Evolutionary conservation across 331 rosid species (phyloP).

Genomic region (Spiraea crenata): DNA sequence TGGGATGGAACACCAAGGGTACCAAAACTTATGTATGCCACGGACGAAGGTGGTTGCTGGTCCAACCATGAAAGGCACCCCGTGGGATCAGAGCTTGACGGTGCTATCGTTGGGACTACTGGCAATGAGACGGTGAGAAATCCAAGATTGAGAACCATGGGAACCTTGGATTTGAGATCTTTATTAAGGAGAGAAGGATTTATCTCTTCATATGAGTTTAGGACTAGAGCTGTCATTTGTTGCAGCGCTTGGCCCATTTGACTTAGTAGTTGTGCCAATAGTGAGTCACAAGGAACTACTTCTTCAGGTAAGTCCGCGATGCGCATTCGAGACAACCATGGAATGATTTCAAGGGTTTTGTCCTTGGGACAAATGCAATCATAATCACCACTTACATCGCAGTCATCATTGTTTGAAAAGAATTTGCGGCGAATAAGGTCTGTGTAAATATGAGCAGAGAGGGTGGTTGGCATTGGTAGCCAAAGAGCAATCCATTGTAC

Average conservation of each 20-base stretch:
- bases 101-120: conserved; percentile 13
- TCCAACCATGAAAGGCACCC: conserved; percentile 53
- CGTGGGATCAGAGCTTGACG: conserved; percentile 24
- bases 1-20: conserved; percentile 33
- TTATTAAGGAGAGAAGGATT: conserved; percentile 24
- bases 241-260: conserved; percentile 25
- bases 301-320: conserved; percentile 34
- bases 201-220: conserved; percentile 35
- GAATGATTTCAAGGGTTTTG: conserved; percentile 35
- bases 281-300: conserved; percentile 17
- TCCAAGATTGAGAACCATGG: conserved; percentile 31
- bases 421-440: conserved; percentile 16
- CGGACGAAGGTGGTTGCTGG: conserved; percentile 22
- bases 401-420: background rate
- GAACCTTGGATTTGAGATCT: conserved; percentile 36
- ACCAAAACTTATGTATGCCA: conserved; percentile 47
- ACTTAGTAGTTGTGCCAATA: conserved; percentile 27
- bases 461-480: conserved; percentile 30
- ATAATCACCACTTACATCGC: background rate
- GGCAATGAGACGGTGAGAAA: conserved; percentile 32
- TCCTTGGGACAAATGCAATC: background rate
- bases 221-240: conserved; percentile 36
- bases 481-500: conserved; percentile 52
- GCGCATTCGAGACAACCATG: conserved; percentile 34
- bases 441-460: conserved; percentile 43